Base-by-base conservation (phyloP, 1,284 basidiomycete species). In the Sanguinoderma infundibulare region DNA sequence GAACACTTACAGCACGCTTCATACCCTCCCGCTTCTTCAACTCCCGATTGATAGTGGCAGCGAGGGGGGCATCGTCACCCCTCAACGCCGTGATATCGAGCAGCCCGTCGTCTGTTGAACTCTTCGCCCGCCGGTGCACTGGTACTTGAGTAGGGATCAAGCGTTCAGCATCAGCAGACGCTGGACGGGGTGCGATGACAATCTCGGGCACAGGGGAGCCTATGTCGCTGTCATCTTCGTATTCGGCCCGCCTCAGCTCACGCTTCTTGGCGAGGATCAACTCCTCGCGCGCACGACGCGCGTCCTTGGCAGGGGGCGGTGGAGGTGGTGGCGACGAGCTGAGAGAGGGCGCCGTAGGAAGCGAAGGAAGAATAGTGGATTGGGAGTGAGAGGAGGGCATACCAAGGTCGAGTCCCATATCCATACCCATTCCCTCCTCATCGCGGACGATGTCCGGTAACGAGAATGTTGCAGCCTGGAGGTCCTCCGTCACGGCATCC, bases 181-280 rank as follows among this genome's bases (percentile, higher is more conserved):
- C 49, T n/a, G 49, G 49, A 0, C 49, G 49, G 9, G 49, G 49
- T 14, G 49, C n/a, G 7, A 36, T 32, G 12, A 24, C 20, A 32
- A 35, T 20, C 49, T 51, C 32, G 14, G 60, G 58, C 24, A 34
- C 34, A 35, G 54, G 42, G 15, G 26, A 47, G 40, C 50, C 42
- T 15, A 26, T 77, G 47, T 84, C 81, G 44, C 50, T 58, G 36
- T 67, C 77, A 22, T 82, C 83, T 50, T 87, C 84, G 61, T 81
- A 73, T 47, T 80, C 79, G 12, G 49, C 49, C 20, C 32, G 49
- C 40, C 85, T 78, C 47, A 86, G 83, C 71, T 90, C 84, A 15
- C 90, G 78, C 62, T 91, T 81, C 75, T 87, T 91, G 69, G 91
- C 87, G 26, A 87, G 75, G 67, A 94, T 91, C 53, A 90, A 73